Evolutionary conservation across 257 asterid species (phyloP).

Genomic region (Sherardia arvensis): DNA sequence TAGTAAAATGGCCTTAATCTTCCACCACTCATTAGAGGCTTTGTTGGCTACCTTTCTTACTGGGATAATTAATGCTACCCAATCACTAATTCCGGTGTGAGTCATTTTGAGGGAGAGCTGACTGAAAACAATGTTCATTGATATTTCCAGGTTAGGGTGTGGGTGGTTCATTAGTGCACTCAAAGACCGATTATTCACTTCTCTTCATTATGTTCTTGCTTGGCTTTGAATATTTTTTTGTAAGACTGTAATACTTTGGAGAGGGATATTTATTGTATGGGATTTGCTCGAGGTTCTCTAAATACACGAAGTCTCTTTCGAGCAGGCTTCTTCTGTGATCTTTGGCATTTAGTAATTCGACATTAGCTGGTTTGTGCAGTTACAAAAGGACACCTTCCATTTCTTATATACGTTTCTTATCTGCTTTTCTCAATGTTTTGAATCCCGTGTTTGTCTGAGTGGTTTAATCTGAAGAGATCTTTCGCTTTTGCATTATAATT

Average conservation of each 20-base stretch:
- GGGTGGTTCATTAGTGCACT: constrained; percentile 15
- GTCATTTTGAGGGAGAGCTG: constrained; percentile 13
- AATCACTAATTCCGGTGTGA: constrained; percentile 16
- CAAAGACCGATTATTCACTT: constrained; percentile 19
- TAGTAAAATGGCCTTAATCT: constrained; percentile 17
- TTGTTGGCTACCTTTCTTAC: constrained; percentile 22
- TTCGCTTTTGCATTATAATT: background rate
- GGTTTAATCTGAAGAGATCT: background rate
- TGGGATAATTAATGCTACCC: constrained; percentile 10
- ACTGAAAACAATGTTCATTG: constrained; percentile 17
- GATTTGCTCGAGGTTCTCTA: constrained; percentile 1
- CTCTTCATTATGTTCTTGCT: constrained; percentile 17
- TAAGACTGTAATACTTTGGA: constrained; percentile 3
- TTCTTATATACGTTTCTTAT: background rate
- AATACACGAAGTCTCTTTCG: too few relatives aligned
- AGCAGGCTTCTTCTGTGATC: constrained; percentile 10
- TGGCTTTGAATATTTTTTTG: constrained; percentile 5
- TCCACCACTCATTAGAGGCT: constrained; percentile 20
- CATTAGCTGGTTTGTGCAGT: constrained; percentile 9
- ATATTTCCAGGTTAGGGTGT: constrained; percentile 23
- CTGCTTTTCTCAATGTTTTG: background rate
- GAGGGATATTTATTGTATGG: constrained; percentile 8
- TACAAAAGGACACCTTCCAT: constrained; percentile 12
- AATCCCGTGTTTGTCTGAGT: background rate
- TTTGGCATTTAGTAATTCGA: constrained; percentile 16